phyloP scores from a whole-genome alignment of 225 moss, liverwort and hornwort species.

The Takakia lepidozioides region DNA sequence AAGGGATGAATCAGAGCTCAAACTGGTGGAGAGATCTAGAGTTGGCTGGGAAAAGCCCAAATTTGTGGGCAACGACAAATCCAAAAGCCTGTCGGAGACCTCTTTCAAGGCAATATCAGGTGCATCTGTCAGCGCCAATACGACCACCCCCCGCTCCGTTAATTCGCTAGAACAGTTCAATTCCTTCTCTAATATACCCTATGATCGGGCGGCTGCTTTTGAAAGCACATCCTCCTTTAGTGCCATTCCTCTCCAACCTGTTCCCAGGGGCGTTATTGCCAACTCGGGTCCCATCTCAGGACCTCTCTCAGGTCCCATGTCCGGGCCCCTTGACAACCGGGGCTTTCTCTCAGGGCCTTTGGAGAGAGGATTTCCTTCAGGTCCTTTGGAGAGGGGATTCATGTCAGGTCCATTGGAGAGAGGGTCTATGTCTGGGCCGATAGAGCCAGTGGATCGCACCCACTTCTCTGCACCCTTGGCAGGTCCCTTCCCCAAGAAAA shows the following conservation, averaged over 20 bases:
- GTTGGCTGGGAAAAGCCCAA: slow-evolving; percentile 27
- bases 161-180: slow-evolving; percentile 82
- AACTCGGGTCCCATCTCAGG: slow-evolving; percentile 47
- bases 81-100: slow-evolving; percentile 66
- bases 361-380: slow-evolving; percentile 94
- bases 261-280: slow-evolving; percentile 44
- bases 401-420: slow-evolving; percentile 92
- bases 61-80: slow-evolving; percentile 30
- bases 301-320: slow-evolving; percentile 42
- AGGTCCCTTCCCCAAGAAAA: slow-evolving; percentile 44
- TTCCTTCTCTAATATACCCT: slow-evolving; percentile 76
- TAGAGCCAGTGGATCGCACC: slow-evolving; percentile 82
- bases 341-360: slow-evolving; percentile 78
- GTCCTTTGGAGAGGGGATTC: slow-evolving; percentile 87
- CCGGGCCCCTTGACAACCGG: slow-evolving; percentile 51
- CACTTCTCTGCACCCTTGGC: slow-evolving; percentile 90
- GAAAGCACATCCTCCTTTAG: slow-evolving; percentile 90
- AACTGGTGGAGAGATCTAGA: slow-evolving; percentile 26
- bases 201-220: slow-evolving; percentile 89
- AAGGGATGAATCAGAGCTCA: slow-evolving; percentile 3
- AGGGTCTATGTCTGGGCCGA: slow-evolving; percentile 70
- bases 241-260: slow-evolving; percentile 77
- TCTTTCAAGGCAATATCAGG: slow-evolving; percentile 95
- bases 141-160: slow-evolving; percentile 84
- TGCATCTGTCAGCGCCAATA: slow-evolving; percentile 98